These are phyloP conservation scores for Carallia pectinifolia DNA, from an alignment of 345 rosid genomes.

Conservation along the genomic window DNA sequence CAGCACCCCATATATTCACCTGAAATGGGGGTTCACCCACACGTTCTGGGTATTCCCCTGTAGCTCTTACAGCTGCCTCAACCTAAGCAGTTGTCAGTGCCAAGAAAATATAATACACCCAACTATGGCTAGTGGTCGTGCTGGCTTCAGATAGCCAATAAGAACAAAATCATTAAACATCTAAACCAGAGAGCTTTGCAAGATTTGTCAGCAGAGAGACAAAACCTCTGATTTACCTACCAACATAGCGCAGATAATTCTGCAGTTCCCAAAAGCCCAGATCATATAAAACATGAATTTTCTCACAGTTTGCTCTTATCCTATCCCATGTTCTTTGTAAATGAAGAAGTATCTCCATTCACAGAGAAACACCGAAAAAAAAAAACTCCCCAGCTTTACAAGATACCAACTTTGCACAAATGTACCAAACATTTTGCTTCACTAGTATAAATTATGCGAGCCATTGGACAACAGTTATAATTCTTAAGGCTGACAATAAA, in stretches of 20 bases:
- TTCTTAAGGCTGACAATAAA: too few relatives aligned
- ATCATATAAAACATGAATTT: background rate
- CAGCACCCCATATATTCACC: conserved; percentile 9
- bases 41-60: conserved; percentile 30
- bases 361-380: too few relatives aligned
- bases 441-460: too few relatives aligned
- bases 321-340: background rate
- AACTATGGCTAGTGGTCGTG: background rate
- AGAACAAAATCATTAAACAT: conserved; percentile 1
- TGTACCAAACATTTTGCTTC: too few relatives aligned
- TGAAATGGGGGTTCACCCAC: conserved; percentile 26
- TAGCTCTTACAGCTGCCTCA: conserved; percentile 32
- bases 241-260: background rate
- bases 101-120: background rate
- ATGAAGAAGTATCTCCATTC: background rate
- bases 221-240: background rate
- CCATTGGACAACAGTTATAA: too few relatives aligned
- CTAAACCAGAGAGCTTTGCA: background rate
- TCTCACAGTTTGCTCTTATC: background rate
- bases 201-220: background rate
- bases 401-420: too few relatives aligned
- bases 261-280: background rate
- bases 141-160: background rate
- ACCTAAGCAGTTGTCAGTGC: conserved; percentile 13
- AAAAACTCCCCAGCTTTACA: too few relatives aligned